These are phyloP conservation scores for Ilex paraguariensis DNA, from an alignment of 305 asterid species.

Conservation along the genomic window DNA sequence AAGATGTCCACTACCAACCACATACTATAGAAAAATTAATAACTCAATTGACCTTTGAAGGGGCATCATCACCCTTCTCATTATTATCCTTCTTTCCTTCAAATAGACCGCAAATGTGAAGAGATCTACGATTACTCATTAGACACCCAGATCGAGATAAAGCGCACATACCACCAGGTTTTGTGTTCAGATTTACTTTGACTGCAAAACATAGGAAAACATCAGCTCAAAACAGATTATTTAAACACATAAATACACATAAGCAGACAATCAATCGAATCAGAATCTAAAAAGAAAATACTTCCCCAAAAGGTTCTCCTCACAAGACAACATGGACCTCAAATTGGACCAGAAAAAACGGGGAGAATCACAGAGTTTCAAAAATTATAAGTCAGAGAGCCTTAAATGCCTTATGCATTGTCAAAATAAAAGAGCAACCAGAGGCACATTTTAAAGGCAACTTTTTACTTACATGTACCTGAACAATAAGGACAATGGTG, in stretches of 20 bases:
- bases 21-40: background rate
- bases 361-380: too few species aligned
- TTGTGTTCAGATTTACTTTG: constrained; percentile 31
- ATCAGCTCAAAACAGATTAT: constrained; percentile 3
- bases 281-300: background rate
- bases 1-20: background rate
- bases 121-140: constrained; percentile 41
- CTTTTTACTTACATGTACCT: too few species aligned
- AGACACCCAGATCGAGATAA: constrained; percentile 31
- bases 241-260: background rate
- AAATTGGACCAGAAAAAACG: too few species aligned
- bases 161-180: constrained; percentile 29
- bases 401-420: too few species aligned
- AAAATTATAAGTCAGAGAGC: too few species aligned
- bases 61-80: constrained; percentile 57
- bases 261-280: background rate
- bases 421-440: too few species aligned
- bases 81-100: constrained; percentile 76
- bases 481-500: too few species aligned
- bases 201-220: constrained; percentile 34
- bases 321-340: too few species aligned
- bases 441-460: too few species aligned
- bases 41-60: constrained; percentile 47
- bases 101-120: constrained; percentile 60
- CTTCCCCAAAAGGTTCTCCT: too few species aligned